Percentiles rank a stretch among this genome's conserved stretches.
Conservation (phyloP, 1,139 yeast species). For the Yamadazyma friedrichii region DNA sequence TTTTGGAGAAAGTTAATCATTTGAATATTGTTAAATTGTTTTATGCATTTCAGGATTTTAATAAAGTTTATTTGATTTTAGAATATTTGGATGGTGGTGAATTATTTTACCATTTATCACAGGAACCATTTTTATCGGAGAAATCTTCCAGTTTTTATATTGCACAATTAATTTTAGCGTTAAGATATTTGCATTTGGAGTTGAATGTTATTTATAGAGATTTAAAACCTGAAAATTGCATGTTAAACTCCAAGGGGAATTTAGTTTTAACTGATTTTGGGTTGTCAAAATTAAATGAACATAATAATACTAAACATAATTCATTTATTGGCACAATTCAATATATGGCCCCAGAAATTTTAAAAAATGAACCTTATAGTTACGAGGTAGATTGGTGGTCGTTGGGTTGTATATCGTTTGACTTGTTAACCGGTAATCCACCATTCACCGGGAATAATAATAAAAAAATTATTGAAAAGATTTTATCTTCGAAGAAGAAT, state of each 20-base stretch:
- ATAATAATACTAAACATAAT: slow-evolving; percentile 45
- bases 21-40: slow-evolving; percentile 86
- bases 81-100: slow-evolving; percentile 96
- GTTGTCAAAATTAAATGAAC: slow-evolving; percentile 69
- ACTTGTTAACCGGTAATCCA: slow-evolving; percentile 86
- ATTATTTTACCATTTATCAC: slow-evolving; percentile 74
- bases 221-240: slow-evolving; percentile 90
- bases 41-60: slow-evolving; percentile 85
- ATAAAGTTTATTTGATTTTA: slow-evolving; percentile 73
- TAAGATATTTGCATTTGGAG: slow-evolving; percentile 68
- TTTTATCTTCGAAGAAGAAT: slow-evolving; percentile 60
- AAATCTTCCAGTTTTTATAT: slow-evolving; percentile 77
- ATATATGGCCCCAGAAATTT: slow-evolving; percentile 94
- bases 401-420: slow-evolving; percentile 84
- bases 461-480: slow-evolving; percentile 78
- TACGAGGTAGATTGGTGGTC: slow-evolving; percentile 97
- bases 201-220: slow-evolving; percentile 90
- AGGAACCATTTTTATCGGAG: slow-evolving; percentile 56
- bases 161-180: slow-evolving; percentile 83
- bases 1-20: slow-evolving; percentile 55
- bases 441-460: slow-evolving; percentile 92
- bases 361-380: slow-evolving; percentile 83
- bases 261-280: slow-evolving; percentile 91
- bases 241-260: slow-evolving; percentile 76
- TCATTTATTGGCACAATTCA: slow-evolving; percentile 93